Conservation (phyloP, 176 grass and related monocot genomes). For the Tuctoria greenei region DNA sequence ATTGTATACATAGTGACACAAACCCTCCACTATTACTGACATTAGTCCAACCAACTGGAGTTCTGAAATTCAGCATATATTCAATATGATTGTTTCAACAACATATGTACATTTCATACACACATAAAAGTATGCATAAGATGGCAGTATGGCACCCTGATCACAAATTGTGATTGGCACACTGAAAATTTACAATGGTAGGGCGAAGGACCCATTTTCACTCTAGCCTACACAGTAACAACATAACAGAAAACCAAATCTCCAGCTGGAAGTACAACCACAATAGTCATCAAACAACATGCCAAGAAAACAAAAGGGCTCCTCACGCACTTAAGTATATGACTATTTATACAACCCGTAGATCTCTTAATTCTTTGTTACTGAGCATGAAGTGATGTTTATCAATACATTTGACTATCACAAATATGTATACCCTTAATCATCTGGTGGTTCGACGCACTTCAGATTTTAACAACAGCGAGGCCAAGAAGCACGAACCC, state of each 20-base stretch:
- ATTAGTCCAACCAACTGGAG: constrained; percentile 1
- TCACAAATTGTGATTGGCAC: not conserved
- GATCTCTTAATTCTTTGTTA: not conserved
- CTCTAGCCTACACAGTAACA: not conserved
- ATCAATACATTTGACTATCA: not conserved
- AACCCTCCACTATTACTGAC: not conserved
- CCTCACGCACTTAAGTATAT: not conserved
- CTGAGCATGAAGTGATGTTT: not conserved
- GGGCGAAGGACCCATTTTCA: not conserved
- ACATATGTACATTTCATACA: constrained; percentile 16
- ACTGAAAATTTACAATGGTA: not conserved
- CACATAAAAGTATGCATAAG: constrained; percentile 13
- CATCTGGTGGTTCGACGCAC: not conserved
- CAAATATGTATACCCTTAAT: not conserved
- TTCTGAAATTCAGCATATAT: not conserved
- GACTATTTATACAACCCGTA: not conserved
- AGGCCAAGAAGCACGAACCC: constrained; percentile 15
- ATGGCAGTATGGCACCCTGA: not conserved
- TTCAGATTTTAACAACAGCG: not conserved
- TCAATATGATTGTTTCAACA: constrained; percentile 3
- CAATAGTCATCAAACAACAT: not conserved
- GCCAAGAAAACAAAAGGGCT: constrained; percentile 19
- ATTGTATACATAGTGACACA: not conserved
- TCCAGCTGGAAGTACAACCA: not conserved
- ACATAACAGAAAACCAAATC: constrained; percentile 4